These are phyloP conservation scores for Pseudogymnoascus sp. DNA, from an alignment of 2,329 filamentous ascomycete genomes.

Conservation along the genomic window DNA sequence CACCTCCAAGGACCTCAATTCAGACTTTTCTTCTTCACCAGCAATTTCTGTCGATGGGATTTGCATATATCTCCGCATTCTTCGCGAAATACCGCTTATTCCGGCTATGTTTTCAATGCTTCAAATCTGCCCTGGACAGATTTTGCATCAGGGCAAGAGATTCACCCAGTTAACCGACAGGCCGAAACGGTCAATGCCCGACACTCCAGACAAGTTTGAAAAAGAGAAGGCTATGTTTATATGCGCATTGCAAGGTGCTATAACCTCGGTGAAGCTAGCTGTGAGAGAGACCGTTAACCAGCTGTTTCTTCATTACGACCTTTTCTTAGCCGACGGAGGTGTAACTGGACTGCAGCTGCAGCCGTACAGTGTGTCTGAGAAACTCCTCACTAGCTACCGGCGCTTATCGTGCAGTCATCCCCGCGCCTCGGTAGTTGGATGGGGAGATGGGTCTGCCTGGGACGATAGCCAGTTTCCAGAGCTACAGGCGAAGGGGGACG, in stretches of 20 bases:
- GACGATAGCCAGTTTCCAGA: neutral
- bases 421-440: no score
- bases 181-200: neutral
- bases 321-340: no score
- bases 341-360: no score
- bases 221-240: neutral
- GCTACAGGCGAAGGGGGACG: neutral
- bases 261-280: no score
- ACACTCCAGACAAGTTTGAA: neutral
- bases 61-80: neutral
- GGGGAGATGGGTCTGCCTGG: neutral
- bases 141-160: neutral
- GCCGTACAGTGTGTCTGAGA: no score
- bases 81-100: neutral
- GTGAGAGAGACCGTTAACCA: no score
- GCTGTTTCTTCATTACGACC: no score
- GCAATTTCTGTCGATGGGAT: neutral
- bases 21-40: neutral
- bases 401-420: neutral
- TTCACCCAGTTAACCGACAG: neutral
- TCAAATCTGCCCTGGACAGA: neutral
- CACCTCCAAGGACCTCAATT: neutral
- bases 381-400: neutral
- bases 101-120: neutral
- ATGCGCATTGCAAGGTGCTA: neutral